phyloP scores from a whole-genome alignment of 805 yeast species.

The Saccharomycopsis sp. region DNA sequence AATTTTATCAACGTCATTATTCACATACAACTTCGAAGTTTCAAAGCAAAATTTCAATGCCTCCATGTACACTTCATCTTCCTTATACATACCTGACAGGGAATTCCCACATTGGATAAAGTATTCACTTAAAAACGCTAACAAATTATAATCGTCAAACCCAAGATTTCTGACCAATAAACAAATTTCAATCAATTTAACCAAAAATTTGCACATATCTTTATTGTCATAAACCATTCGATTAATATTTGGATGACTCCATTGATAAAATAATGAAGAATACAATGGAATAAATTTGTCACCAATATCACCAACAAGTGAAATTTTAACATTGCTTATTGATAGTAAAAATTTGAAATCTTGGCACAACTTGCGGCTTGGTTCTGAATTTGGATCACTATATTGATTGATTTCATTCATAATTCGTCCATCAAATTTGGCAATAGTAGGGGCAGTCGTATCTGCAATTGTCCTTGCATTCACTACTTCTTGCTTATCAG shows the following conservation, averaged over 20 bases:
- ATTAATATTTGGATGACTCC: constrained; percentile 82
- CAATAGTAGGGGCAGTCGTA: constrained; percentile 36
- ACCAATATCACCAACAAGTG: constrained; percentile 81
- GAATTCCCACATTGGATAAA: constrained; percentile 65
- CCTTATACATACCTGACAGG: constrained; percentile 50
- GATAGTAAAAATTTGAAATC: constrained; percentile 59
- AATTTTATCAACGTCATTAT: constrained; percentile 1
- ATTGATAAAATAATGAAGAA: constrained; percentile 76
- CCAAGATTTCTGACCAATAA: constrained; percentile 73
- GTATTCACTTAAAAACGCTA: constrained; percentile 72
- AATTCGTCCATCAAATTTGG: constrained; percentile 82
- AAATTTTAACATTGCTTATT: constrained; percentile 60
- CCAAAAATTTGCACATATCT: constrained; percentile 70
- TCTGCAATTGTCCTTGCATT: not conserved
- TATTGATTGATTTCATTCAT: constrained; percentile 79
- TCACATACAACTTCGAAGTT: constrained; percentile 13
- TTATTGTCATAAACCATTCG: constrained; percentile 73
- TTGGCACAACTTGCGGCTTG: constrained; percentile 62
- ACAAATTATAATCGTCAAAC: constrained; percentile 73
- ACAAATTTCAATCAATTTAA: constrained; percentile 65
- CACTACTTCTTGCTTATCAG: not conserved
- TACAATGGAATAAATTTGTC: constrained; percentile 91
- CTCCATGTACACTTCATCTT: constrained; percentile 8
- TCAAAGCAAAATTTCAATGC: constrained; percentile 19
- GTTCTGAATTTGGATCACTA: constrained; percentile 68